phyloP scores from a whole-genome alignment of 495 filamentous ascomycete species.

The Penicillium verhagenii region DNA sequence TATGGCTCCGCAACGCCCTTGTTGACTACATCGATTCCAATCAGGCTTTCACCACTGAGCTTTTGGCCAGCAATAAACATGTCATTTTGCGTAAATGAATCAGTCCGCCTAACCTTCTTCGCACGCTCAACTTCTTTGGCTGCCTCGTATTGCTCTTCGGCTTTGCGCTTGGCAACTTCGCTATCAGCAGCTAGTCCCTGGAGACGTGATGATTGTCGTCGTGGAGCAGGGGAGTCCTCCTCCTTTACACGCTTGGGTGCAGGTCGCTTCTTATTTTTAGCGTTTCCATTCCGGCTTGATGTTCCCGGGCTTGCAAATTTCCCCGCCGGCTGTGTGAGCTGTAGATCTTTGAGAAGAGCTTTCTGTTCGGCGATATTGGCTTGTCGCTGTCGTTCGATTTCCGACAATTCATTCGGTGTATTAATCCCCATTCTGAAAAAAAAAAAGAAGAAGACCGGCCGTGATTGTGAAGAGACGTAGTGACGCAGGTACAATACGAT shows the following conservation, averaged over 20 bases:
- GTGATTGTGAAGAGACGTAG: background rate
- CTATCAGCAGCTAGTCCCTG: constrained; percentile 67
- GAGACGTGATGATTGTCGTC: constrained; percentile 65
- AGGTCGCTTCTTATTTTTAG: constrained; percentile 48
- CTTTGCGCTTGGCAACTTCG: constrained; percentile 75
- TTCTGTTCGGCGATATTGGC: constrained; percentile 74
- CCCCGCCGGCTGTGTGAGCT: constrained; percentile 52
- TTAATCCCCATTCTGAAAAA: constrained; percentile 7
- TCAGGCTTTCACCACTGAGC: constrained; percentile 42
- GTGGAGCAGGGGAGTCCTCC: constrained; percentile 47
- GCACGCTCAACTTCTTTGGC: constrained; percentile 59
- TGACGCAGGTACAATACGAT: too few relatives aligned
- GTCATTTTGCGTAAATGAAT: constrained; percentile 69
- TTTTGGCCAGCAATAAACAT: constrained; percentile 78
- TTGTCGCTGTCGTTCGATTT: constrained; percentile 68
- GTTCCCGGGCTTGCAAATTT: constrained; percentile 42
- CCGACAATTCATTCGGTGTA: constrained; percentile 46
- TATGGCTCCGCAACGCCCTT: constrained; percentile 73
- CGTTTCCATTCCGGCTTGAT: constrained; percentile 20
- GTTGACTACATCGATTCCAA: constrained; percentile 55
- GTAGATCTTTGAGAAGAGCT: constrained; percentile 60
- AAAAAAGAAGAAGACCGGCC: background rate
- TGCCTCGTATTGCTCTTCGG: constrained; percentile 66
- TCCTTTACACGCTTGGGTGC: constrained; percentile 48
- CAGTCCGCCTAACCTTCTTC: constrained; percentile 71